phyloP scores from a whole-genome alignment of 2,329 filamentous ascomycete genomes.

The Colletotrichum musicola region DNA sequence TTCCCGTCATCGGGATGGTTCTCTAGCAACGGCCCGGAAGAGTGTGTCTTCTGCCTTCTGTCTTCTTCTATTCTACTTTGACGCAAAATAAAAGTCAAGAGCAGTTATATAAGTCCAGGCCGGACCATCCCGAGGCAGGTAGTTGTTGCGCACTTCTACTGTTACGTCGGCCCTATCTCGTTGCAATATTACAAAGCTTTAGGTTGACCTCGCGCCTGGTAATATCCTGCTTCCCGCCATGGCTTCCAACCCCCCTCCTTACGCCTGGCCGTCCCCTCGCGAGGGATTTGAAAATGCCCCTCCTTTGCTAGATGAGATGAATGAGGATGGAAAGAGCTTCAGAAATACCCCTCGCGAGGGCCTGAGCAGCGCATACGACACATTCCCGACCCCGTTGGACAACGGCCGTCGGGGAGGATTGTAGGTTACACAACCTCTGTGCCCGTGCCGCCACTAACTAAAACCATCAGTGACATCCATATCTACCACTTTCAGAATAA shows the following conservation, averaged over 20 bases:
- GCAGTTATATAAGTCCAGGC: too few relatives aligned
- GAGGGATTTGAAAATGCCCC: conserved; percentile 68
- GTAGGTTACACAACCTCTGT: conserved; percentile 53
- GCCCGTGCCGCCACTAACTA: neutral
- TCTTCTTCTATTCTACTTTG: too few relatives aligned
- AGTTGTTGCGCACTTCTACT: too few relatives aligned
- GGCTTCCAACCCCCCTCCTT: conserved; percentile 51
- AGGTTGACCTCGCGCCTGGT: too few relatives aligned
- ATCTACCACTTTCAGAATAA: conserved; percentile 83
- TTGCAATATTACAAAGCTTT: neutral
- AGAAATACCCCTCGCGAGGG: conserved; percentile 73
- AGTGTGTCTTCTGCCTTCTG: too few relatives aligned
- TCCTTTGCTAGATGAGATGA: conserved; percentile 68
- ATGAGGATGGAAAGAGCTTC: conserved; percentile 82
- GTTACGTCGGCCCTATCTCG: neutral
- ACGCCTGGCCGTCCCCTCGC: conserved; percentile 68
- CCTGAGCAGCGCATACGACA: conserved; percentile 76
- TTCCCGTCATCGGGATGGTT: too few relatives aligned
- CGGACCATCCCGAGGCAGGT: too few relatives aligned
- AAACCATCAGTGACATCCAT: conserved; percentile 74
- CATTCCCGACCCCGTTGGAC: conserved; percentile 76
- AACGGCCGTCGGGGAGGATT: conserved; percentile 79
- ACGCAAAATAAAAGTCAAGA: too few relatives aligned
- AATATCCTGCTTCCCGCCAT: neutral
- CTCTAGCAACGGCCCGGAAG: too few relatives aligned